A percentile compares a stretch with the other conserved stretches of the same genome.
phyloP scores from a whole-genome alignment of 192 early-diverging fungal genomes.

The Coemansia aciculifera region DNA sequence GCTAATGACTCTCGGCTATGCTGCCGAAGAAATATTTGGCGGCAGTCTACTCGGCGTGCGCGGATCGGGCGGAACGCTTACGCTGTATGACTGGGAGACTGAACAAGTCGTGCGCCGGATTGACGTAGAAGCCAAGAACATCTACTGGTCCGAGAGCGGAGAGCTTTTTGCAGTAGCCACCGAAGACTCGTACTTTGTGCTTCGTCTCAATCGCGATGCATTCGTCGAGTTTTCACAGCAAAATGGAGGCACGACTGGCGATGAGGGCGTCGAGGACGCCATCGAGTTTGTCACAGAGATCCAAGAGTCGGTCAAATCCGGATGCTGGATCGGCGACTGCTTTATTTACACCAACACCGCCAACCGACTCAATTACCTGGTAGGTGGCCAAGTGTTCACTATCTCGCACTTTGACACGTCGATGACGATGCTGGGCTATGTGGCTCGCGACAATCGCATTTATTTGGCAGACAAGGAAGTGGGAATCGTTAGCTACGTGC shows the following conservation, averaged over 20 bases:
- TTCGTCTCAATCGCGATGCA: constrained; percentile 89
- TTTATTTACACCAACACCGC: constrained; percentile 93
- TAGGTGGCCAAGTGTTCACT: constrained; percentile 91
- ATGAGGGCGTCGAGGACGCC: constrained; percentile 96
- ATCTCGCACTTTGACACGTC: constrained; percentile 93
- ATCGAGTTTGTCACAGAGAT: constrained; percentile 95
- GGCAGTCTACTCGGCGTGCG: constrained; percentile 89
- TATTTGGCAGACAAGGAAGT: constrained; percentile 95
- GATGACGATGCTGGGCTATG: constrained; percentile 93
- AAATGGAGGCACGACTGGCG: constrained; percentile 66
- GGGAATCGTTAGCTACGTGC: constrained; percentile 82
- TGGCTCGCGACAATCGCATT: constrained; percentile 90
- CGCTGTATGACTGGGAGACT: constrained; percentile 98
- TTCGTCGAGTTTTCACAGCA: constrained; percentile 74
- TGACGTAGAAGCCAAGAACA: constrained; percentile 83
- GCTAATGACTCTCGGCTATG: constrained; percentile 69
- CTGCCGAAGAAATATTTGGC: constrained; percentile 93
- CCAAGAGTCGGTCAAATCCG: constrained; percentile 85
- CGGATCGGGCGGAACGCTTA: constrained; percentile 68
- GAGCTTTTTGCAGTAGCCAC: constrained; percentile 90
- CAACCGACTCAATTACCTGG: constrained; percentile 95
- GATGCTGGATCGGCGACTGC: constrained; percentile 98
- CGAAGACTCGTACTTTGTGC: constrained; percentile 91
- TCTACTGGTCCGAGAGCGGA: constrained; percentile 95
- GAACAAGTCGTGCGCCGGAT: constrained; percentile 88